phyloP scores from a whole-genome alignment of 331 rosid species.

The Malus hybrid region DNA sequence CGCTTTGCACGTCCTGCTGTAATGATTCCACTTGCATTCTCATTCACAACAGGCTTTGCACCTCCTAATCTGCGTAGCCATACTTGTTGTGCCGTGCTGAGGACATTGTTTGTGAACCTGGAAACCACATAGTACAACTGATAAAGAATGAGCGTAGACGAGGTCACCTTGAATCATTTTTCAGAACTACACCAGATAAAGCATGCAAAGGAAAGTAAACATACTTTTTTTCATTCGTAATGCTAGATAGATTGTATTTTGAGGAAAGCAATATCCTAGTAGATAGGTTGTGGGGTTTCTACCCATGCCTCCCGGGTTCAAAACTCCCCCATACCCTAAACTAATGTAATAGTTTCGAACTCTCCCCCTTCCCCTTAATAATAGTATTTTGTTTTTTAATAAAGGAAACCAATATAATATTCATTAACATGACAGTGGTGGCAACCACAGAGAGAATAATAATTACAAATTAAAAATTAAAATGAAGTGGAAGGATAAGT shows the following conservation, averaged over 20 bases:
- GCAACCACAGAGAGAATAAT: background rate
- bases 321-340: too few relatives aligned
- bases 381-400: too few relatives aligned
- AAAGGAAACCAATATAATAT: background rate
- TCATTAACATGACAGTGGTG: background rate
- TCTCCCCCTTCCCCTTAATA: too few relatives aligned
- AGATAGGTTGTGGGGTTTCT: too few relatives aligned
- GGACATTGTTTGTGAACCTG: slow-evolving; percentile 89
- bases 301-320: too few relatives aligned
- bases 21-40: slow-evolving; percentile 80
- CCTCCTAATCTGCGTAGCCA: slow-evolving; percentile 97
- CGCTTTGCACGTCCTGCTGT: slow-evolving; percentile 97
- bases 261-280: background rate
- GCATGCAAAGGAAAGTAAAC: background rate
- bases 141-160: background rate
- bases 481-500: background rate
- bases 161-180: background rate
- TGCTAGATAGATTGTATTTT: background rate
- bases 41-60: slow-evolving; percentile 72
- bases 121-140: slow-evolving; percentile 12
- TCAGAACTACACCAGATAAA: background rate
- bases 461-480: background rate
- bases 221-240: background rate
- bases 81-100: slow-evolving; percentile 97
- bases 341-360: too few relatives aligned